Base-by-base conservation (phyloP, 768 basidiomycete genomes). In the Podaxis rugospora region DNA sequence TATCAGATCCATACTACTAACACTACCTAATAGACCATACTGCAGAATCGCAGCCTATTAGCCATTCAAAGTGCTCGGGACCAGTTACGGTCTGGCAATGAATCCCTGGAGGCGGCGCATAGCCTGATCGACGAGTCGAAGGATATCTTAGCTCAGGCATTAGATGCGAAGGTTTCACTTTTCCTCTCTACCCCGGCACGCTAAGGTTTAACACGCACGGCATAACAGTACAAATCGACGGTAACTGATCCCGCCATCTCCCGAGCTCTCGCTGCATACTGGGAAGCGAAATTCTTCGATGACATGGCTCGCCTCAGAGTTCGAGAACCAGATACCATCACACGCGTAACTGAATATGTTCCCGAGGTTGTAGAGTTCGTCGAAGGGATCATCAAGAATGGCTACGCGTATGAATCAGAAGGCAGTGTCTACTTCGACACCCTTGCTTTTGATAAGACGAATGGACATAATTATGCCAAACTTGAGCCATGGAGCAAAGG, bases 391-490 rank as follows among this genome's bases (percentile, higher is more conserved):
- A 78, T 97, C 62, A 75, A 83, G 57, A 95, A 95, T 61, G 96
- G 95, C 0, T 97, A 87, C 68, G 94, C 82, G 25, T 84, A 84
- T 64, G 80, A 79, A 64, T 74, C 77, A 6, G 78, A 80, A 63
- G 94, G 94, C 14, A 93, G 89, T 72, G 86, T 98, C 28, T 98
- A 95, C 75, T 98, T 98, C 67, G 91, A 97, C 73, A 95, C 93
- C 0, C 75, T 75, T 51, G 81, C 83, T 40, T 98, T 96, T 66
- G 92, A 96, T 71, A 80, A 81, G 47, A 81, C 87, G 13, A 82
- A 86, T 61, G 81, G 77, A 4, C 95, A 98, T 68, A 76, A 84
- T 61, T 99, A 98, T 68, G 95, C 95, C 9, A 98, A 98, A 75
- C 77, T 98, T 42, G 93, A 95, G 69, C 95, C 97, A 3, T 93